Evolutionary conservation across 345 rosid species (phyloP).

Genomic region (Boechera stricta): DNA sequence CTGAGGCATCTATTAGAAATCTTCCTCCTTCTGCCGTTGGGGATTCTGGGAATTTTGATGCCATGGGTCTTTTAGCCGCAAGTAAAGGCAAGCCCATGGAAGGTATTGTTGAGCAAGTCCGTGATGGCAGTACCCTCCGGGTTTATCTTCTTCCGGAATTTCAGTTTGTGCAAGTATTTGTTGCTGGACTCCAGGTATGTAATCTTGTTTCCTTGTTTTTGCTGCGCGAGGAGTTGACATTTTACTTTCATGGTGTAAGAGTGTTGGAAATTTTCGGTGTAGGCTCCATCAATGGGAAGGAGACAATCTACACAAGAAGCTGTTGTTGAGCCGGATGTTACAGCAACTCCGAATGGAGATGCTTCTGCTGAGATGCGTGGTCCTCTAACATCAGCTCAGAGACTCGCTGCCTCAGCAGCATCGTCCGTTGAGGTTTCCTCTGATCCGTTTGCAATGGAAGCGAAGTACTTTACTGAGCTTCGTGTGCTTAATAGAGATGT

Average conservation of each 20-base stretch:
- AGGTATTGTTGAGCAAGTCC: constrained; percentile 94
- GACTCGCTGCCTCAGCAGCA: constrained; percentile 72
- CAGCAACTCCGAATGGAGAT: constrained; percentile 70
- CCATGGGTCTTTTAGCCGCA: constrained; percentile 75
- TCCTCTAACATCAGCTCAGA: constrained; percentile 90
- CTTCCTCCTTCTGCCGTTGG: constrained; percentile 98
- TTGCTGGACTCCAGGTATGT: constrained; percentile 94
- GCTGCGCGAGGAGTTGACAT: background rate
- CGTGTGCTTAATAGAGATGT: constrained; percentile 91
- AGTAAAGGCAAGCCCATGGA: constrained; percentile 89
- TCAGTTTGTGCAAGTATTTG: constrained; percentile 94
- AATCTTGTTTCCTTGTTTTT: constrained; percentile 1
- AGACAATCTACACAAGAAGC: constrained; percentile 57
- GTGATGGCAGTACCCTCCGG: constrained; percentile 90
- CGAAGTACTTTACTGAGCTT: constrained; percentile 88
- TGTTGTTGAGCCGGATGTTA: constrained; percentile 51
- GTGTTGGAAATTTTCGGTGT: constrained; percentile 11
- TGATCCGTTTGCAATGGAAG: constrained; percentile 87
- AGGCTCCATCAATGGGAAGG: constrained; percentile 93
- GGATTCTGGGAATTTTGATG: constrained; percentile 80
- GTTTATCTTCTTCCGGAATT: constrained; percentile 96
- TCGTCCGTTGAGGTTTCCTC: constrained; percentile 68
- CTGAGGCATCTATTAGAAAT: constrained; percentile 77
- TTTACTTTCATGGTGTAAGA: constrained; percentile 26
- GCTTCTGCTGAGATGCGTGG: constrained; percentile 62